These are phyloP conservation scores for Clitoria ternatea DNA, from an alignment of 306 rosid species.

Conservation along the genomic window DNA sequence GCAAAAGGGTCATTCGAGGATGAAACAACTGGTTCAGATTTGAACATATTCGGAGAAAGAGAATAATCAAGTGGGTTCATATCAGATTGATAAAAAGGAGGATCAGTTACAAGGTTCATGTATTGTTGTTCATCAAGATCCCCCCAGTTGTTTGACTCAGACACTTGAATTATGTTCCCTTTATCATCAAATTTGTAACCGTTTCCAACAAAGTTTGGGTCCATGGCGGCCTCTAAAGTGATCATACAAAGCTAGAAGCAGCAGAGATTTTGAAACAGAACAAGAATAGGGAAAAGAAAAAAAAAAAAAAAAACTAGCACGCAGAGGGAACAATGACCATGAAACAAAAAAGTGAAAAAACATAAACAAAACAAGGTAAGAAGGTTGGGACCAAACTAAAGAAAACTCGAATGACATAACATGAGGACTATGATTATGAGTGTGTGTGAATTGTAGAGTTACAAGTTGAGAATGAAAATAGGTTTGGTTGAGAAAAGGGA, in stretches of 20 bases:
- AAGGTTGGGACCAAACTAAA: not conserved
- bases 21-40: not conserved
- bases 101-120: not conserved
- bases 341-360: not conserved
- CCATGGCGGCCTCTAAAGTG: not conserved
- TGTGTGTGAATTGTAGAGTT: not conserved
- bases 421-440: not conserved
- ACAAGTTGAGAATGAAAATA: too few species aligned
- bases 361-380: not conserved
- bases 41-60: not conserved
- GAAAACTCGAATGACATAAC: too few species aligned
- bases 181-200: not conserved
- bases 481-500: too few species aligned
- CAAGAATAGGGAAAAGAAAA: not conserved
- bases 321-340: not conserved
- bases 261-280: not conserved
- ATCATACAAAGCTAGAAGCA: not conserved
- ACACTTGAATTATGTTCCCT: not conserved
- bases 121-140: not conserved
- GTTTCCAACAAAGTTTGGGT: slow-evolving; percentile 29
- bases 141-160: slow-evolving; percentile 18
- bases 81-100: not conserved
- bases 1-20: not conserved
- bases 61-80: not conserved
- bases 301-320: not conserved